phyloP scores from a whole-genome alignment of 495 filamentous ascomycete genomes.

The Xylaria intraflava region DNA sequence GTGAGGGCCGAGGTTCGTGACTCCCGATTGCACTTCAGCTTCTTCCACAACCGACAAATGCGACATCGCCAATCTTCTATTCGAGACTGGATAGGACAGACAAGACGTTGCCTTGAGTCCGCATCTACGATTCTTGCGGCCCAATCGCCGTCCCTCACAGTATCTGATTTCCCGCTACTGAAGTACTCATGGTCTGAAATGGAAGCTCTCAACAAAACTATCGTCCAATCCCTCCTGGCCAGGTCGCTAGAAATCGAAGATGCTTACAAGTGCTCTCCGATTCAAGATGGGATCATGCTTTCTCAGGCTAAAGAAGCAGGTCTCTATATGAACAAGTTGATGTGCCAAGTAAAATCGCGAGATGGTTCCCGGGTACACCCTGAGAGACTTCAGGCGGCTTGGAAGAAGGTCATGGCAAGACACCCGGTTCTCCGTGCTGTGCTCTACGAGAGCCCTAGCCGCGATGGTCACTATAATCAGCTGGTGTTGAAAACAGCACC shows the following conservation, averaged over 20 bases:
- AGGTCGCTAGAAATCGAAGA: neutral
- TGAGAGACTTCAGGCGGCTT: conserved; percentile 39
- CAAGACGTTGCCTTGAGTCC: conserved; percentile 31
- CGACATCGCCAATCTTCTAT: conserved; percentile 40
- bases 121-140: conserved; percentile 29
- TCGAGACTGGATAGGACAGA: conserved; percentile 42
- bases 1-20: conserved; percentile 34
- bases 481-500: conserved; percentile 15
- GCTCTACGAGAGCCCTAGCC: conserved; percentile 49
- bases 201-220: neutral
- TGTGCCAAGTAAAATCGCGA: neutral
- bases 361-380: conserved; percentile 28
- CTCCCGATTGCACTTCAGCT: conserved; percentile 44
- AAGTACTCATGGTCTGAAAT: conserved; percentile 13
- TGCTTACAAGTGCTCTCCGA: neutral
- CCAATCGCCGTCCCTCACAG: conserved; percentile 32
- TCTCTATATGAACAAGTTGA: neutral
- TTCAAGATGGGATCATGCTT: neutral
- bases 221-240: neutral
- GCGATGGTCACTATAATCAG: conserved; percentile 33
- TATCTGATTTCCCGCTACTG: conserved; percentile 49
- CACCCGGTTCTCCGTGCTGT: conserved; percentile 50
- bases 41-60: conserved; percentile 51
- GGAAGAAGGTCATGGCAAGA: conserved; percentile 47
- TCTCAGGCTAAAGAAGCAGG: neutral